These are phyloP conservation scores for Cornus kousa DNA, from an alignment of 148 eudicot genomes.

Conservation along the genomic window DNA sequence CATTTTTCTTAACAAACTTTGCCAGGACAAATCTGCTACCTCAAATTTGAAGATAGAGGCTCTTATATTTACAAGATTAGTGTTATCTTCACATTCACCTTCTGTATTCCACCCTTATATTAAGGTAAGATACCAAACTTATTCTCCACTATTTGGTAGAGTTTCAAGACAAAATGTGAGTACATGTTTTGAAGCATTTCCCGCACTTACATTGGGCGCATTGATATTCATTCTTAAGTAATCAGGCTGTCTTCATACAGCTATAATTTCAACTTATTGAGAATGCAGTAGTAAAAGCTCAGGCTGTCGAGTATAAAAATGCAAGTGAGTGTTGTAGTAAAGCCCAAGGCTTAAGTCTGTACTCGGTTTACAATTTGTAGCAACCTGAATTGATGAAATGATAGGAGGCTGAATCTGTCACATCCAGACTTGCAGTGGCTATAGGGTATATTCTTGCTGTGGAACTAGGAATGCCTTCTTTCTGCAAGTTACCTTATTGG, in stretches of 20 bases:
- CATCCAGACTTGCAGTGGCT: background rate
- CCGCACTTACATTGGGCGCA: background rate
- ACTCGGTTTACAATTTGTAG: background rate
- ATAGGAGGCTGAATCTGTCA: background rate
- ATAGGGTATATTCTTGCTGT: background rate
- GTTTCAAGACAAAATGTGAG: background rate
- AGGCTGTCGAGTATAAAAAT: background rate
- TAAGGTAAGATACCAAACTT: constrained; percentile 43
- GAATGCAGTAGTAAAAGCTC: background rate
- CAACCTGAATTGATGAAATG: constrained; percentile 1
- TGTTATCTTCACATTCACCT: constrained; percentile 87
- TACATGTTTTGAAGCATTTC: background rate
- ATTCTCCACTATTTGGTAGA: background rate
- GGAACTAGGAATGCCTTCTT: background rate
- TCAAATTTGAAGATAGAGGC: constrained; percentile 93
- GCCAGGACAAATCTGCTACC: constrained; percentile 87
- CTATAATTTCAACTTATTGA: background rate
- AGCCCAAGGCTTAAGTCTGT: background rate
- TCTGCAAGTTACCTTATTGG: background rate
- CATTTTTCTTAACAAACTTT: constrained; percentile 15
- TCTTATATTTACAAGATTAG: constrained; percentile 78
- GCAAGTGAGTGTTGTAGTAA: background rate
- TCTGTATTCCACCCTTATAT: constrained; percentile 83
- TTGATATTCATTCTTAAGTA: background rate
- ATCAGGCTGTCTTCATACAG: background rate